Evolutionary conservation across 306 rosid genomes (phyloP).

Genomic region (Castanea crenata): DNA sequence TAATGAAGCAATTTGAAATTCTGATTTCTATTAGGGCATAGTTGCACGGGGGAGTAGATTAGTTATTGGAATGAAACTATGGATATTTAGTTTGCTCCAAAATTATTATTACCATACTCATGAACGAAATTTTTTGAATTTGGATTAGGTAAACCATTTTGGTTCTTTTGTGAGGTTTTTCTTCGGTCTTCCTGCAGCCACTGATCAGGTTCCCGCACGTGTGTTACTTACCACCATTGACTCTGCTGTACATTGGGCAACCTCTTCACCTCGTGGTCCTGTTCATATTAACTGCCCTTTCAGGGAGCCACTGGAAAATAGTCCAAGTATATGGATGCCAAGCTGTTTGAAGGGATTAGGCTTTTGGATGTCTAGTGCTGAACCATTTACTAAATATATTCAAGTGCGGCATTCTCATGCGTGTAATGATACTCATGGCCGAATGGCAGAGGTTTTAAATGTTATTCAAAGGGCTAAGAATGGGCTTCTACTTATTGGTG

Average conservation of each 20-base stretch:
- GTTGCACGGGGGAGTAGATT: constrained; percentile 16
- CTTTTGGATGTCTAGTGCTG: constrained; percentile 64
- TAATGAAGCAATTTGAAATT: constrained; percentile 4
- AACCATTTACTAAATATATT: constrained; percentile 88
- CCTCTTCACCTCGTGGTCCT: constrained; percentile 79
- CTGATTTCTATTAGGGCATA: background rate
- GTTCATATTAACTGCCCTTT: constrained; percentile 92
- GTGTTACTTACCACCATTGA: constrained; percentile 91
- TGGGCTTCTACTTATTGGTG: constrained; percentile 77
- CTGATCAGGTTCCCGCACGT: constrained; percentile 72
- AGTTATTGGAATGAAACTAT: constrained; percentile 4
- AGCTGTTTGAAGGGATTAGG: constrained; percentile 76
- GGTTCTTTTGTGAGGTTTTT: constrained; percentile 92
- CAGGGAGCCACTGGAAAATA: constrained; percentile 87
- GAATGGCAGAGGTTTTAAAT: constrained; percentile 56
- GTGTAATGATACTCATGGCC: constrained; percentile 33
- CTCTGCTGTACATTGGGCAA: constrained; percentile 85
- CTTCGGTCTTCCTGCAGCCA: constrained; percentile 86
- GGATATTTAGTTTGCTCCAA: background rate
- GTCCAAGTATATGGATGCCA: constrained; percentile 61
- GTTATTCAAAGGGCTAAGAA: constrained; percentile 47
- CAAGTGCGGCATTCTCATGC: constrained; percentile 36
- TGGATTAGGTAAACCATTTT: constrained; percentile 79
- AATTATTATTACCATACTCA: constrained; percentile 23
- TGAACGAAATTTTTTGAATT: constrained; percentile 18